These are phyloP conservation scores for Elsinoe necatrix DNA, from an alignment of 2,329 filamentous ascomycete species.

Conservation along the genomic window DNA sequence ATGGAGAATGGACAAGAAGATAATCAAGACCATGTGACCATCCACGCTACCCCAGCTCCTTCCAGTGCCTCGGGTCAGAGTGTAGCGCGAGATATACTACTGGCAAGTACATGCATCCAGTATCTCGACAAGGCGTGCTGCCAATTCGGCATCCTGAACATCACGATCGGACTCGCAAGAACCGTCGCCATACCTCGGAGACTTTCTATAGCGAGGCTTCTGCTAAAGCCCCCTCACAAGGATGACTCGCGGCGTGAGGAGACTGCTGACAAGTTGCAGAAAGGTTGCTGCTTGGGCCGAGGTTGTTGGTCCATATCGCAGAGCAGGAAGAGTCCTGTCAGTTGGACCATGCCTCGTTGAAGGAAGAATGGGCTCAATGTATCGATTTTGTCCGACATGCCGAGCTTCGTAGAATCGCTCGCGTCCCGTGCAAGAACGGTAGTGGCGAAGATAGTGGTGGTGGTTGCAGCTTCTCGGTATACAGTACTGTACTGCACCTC, in stretches of 20 bases:
- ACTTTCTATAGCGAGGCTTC: neutral
- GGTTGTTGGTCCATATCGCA: neutral
- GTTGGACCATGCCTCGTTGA: neutral
- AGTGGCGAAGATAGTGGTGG: neutral
- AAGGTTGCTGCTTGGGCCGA: neutral
- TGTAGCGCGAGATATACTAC: neutral
- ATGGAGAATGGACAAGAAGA: neutral
- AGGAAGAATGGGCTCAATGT: neutral
- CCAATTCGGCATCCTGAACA: neutral
- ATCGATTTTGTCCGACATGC: neutral
- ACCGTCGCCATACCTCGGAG: neutral
- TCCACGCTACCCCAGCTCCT: neutral
- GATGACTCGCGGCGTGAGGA: neutral
- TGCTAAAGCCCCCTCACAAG: neutral
- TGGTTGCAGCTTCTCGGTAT: neutral
- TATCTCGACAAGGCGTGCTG: constrained; percentile 1
- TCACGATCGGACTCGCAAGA: constrained; percentile 1
- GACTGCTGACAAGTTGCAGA: neutral
- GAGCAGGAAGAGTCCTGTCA: neutral
- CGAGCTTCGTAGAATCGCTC: neutral
- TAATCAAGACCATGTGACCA: constrained; percentile 1
- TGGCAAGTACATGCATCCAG: neutral
- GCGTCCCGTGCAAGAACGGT: neutral
- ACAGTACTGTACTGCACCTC: neutral
- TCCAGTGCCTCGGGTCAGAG: constrained; percentile 6